A percentile compares a stretch with the other conserved stretches of the same genome.
Conservation (phyloP, 78 protist genomes). For the Anaeramoeba flamelloides region DNA sequence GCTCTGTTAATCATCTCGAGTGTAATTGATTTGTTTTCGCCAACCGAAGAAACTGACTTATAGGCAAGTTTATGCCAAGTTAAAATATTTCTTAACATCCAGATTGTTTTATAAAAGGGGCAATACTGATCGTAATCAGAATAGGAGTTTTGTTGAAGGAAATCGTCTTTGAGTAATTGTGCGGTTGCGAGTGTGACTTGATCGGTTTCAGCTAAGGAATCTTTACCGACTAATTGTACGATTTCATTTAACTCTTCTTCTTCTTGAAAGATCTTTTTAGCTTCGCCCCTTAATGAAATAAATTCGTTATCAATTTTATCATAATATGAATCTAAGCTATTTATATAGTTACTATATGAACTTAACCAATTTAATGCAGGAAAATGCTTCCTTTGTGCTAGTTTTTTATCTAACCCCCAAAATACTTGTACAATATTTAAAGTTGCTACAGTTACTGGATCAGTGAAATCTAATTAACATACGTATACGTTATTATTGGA, state of each 20-base stretch:
- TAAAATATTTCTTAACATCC: conserved; percentile 81
- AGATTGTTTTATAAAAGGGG: conserved; percentile 95
- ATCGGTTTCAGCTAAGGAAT: conserved; percentile 93
- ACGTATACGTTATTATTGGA: too few species aligned
- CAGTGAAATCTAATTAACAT: too few species aligned
- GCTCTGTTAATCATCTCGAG: too few species aligned
- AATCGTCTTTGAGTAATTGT: conserved; percentile 88
- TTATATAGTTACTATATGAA: conserved; percentile 56
- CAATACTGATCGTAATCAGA: conserved; percentile 74
- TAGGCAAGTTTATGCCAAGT: not conserved
- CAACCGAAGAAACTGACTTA: not conserved
- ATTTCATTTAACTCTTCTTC: conserved; percentile 93
- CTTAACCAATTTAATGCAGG: conserved; percentile 96
- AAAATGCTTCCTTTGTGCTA: conserved; percentile 99
- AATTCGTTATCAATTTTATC: conserved; percentile 63
- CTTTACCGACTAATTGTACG: conserved; percentile 82
- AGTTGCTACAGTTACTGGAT: conserved; percentile 96
- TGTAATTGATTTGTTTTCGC: too few species aligned
- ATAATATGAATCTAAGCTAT: conserved; percentile 71
- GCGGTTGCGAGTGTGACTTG: conserved; percentile 84
- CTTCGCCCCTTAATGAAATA: conserved; percentile 49
- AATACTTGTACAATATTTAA: conserved; percentile 96
- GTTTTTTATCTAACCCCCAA: conserved; percentile 97
- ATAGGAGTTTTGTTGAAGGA: conserved; percentile 62
- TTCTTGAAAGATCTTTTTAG: conserved; percentile 76